A percentile compares a stretch with the other conserved stretches of the same genome.
Evolutionary conservation across 257 asterid genomes (phyloP).

Genomic region (Echium plantagineum): DNA sequence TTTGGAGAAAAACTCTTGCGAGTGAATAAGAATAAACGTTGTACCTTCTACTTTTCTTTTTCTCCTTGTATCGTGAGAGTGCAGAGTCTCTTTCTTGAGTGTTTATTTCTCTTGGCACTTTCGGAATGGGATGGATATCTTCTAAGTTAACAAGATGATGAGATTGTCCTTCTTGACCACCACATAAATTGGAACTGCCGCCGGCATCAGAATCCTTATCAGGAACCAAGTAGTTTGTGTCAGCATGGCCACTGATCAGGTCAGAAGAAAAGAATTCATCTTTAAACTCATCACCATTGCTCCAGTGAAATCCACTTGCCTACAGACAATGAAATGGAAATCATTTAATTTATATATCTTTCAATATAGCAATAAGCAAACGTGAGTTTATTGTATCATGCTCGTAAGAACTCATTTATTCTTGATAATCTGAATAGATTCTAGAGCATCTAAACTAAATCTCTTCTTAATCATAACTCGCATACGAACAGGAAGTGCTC

Average conservation of each 20-base stretch:
- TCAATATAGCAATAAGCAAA: neutral
- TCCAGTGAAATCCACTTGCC: conserved; percentile 30
- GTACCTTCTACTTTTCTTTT: conserved; percentile 78
- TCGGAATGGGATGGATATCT: conserved; percentile 27
- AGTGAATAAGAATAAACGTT: neutral
- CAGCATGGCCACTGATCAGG: conserved; percentile 24
- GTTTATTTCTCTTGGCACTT: conserved; percentile 48
- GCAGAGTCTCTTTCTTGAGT: conserved; percentile 79
- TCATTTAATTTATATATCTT: neutral
- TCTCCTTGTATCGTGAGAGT: conserved; percentile 77
- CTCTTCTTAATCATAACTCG: too few species aligned
- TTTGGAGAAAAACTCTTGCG: neutral
- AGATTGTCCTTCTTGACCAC: conserved; percentile 35
- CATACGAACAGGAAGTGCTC: neutral
- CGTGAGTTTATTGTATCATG: neutral
- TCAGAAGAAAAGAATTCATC: conserved; percentile 41
- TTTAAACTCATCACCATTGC: conserved; percentile 20
- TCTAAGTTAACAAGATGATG: conserved; percentile 21
- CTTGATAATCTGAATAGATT: too few species aligned
- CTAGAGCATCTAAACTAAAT: neutral
- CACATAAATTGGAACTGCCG: conserved; percentile 22
- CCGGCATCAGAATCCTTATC: conserved; percentile 53
- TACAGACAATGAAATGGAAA: conserved; percentile 25
- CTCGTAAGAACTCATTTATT: too few species aligned
- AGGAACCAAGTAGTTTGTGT: conserved; percentile 46